These are phyloP conservation scores for Blumeriella jaapii DNA, from an alignment of 2,329 filamentous ascomycete species.

Conservation along the genomic window DNA sequence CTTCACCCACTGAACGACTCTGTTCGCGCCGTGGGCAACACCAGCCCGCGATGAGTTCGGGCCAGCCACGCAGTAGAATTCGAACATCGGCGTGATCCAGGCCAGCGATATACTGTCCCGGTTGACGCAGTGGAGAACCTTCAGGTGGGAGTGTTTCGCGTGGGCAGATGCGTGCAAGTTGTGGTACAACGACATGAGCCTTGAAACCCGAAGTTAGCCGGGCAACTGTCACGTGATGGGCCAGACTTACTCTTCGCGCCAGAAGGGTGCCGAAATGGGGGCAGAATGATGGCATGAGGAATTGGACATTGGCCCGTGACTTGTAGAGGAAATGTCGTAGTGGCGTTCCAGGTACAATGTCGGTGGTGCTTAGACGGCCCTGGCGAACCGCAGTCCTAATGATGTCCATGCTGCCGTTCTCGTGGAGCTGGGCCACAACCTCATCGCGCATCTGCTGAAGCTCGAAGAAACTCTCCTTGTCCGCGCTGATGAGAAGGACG, in stretches of 20 bases:
- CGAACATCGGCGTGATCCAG: slow-evolving; percentile 85
- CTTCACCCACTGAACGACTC: slow-evolving; percentile 83
- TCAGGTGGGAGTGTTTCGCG: slow-evolving; percentile 70
- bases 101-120: slow-evolving; percentile 70
- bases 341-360: slow-evolving; percentile 69
- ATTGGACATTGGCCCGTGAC: slow-evolving; percentile 87
- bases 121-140: slow-evolving; percentile 70
- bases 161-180: slow-evolving; percentile 78
- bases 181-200: slow-evolving; percentile 74
- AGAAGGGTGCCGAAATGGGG: slow-evolving; percentile 53
- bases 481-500: slow-evolving; percentile 80
- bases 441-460: slow-evolving; percentile 62
- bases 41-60: slow-evolving; percentile 52
- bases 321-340: slow-evolving; percentile 94
- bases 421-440: slow-evolving; percentile 56
- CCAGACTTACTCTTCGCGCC: slow-evolving; percentile 43
- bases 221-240: not conserved
- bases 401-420: slow-evolving; percentile 61
- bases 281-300: slow-evolving; percentile 74
- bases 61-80: slow-evolving; percentile 89
- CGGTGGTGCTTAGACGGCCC: slow-evolving; percentile 59
- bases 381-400: slow-evolving; percentile 60
- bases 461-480: slow-evolving; percentile 89
- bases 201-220: slow-evolving; percentile 20
- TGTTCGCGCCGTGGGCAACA: slow-evolving; percentile 76